phyloP scores from a whole-genome alignment of 495 filamentous ascomycete genomes.

The Glutinoglossum americanum region DNA sequence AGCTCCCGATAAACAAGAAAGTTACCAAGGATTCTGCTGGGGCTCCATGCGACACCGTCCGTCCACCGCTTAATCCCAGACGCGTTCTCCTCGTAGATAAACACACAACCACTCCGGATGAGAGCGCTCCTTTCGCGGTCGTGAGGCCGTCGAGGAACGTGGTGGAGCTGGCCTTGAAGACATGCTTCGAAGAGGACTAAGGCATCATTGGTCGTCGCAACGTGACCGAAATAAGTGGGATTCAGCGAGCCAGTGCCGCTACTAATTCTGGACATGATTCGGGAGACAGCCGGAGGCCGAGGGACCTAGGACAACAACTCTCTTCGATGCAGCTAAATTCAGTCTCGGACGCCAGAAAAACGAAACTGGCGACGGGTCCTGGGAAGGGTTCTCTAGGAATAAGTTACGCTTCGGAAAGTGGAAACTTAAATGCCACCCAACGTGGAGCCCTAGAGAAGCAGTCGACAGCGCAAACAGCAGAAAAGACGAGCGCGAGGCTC shows the following conservation, averaged over 20 bases:
- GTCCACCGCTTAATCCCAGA: slow-evolving; percentile 91
- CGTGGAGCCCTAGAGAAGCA: background rate
- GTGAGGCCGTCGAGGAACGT: slow-evolving; percentile 64
- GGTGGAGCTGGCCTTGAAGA: slow-evolving; percentile 41
- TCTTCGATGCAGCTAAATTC: background rate
- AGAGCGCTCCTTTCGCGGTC: slow-evolving; percentile 54
- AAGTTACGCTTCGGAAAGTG: background rate
- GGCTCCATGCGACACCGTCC: slow-evolving; percentile 75
- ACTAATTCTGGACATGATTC: slow-evolving; percentile 7
- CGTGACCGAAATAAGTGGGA: slow-evolving; percentile 42
- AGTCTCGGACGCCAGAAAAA: background rate
- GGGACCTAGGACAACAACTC: background rate
- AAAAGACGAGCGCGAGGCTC: background rate
- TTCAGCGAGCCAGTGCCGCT: slow-evolving; percentile 8
- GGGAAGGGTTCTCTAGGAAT: background rate
- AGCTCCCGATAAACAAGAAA: slow-evolving; percentile 81
- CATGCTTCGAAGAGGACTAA: slow-evolving; percentile 56
- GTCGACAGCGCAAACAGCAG: background rate
- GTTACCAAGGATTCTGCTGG: slow-evolving; percentile 71
- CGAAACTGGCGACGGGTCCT: background rate
- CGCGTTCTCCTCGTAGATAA: slow-evolving; percentile 75
- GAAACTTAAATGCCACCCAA: background rate
- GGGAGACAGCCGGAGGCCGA: background rate
- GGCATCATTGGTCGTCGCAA: slow-evolving; percentile 52
- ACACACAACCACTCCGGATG: slow-evolving; percentile 65